These are phyloP conservation scores for Coemansia sp. DNA, from an alignment of 192 early-diverging fungal species.

Conservation along the genomic window DNA sequence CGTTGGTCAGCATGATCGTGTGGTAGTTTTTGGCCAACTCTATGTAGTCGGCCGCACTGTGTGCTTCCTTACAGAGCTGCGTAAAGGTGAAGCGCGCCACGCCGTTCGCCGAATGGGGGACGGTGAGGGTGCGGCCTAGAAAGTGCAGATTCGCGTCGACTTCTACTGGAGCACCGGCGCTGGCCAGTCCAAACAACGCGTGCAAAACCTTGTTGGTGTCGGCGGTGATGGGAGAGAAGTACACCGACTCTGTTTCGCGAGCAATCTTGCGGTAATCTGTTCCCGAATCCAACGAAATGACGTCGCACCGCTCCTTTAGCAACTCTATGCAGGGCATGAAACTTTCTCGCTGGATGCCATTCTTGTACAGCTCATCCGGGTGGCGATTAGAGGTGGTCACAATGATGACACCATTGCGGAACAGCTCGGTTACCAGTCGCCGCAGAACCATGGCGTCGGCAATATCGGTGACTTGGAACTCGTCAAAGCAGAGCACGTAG, in stretches of 20 bases:
- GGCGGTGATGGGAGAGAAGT: conserved; percentile 61
- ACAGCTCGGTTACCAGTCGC: conserved; percentile 76
- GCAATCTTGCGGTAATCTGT: conserved; percentile 83
- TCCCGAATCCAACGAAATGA: conserved; percentile 83
- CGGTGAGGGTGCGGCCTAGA: conserved; percentile 65
- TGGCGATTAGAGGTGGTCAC: conserved; percentile 93
- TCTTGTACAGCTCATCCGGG: conserved; percentile 90
- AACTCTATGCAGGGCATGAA: conserved; percentile 91
- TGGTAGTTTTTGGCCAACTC: conserved; percentile 72
- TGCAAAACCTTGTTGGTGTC: conserved; percentile 35
- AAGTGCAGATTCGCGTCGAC: conserved; percentile 54
- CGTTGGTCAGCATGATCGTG: conserved; percentile 72
- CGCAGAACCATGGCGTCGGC: conserved; percentile 94
- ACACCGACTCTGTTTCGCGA: conserved; percentile 59
- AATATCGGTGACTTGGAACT: conserved; percentile 94
- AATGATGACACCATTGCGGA: conserved; percentile 78
- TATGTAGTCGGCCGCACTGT: conserved; percentile 88
- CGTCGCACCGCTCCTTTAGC: conserved; percentile 73
- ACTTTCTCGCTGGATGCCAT: conserved; percentile 90
- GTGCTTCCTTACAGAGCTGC: conserved; percentile 70
- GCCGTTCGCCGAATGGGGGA: conserved; percentile 63
- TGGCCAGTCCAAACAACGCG: conserved; percentile 34
- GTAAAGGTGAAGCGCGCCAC: conserved; percentile 74
- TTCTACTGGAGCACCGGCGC: conserved; percentile 13
- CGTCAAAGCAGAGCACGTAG: conserved; percentile 92